A percentile compares a stretch with the other conserved stretches of the same genome.
phyloP scores from a whole-genome alignment of 306 rosid genomes.

The Biancaea sappan region DNA sequence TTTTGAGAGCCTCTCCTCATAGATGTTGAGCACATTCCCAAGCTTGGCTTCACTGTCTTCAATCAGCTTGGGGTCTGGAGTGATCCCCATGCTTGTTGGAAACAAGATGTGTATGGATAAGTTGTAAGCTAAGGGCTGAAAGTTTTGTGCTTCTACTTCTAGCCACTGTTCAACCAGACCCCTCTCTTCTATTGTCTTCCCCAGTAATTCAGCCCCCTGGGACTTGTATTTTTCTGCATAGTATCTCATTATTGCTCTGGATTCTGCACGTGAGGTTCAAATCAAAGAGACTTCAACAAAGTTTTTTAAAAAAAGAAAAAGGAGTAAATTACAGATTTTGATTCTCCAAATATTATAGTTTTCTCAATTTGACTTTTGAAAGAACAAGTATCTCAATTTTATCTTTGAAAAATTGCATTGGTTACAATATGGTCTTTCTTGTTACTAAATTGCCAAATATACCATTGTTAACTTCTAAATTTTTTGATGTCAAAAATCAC shows the following conservation, averaged over 20 bases:
- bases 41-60: constrained; percentile 56
- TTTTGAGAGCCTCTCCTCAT: constrained; percentile 58
- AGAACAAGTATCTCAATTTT: too few relatives aligned
- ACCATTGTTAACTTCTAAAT: too few relatives aligned
- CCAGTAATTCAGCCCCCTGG: constrained; percentile 50
- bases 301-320: too few relatives aligned
- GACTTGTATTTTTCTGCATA: constrained; percentile 54
- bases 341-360: too few relatives aligned
- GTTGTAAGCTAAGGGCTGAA: constrained; percentile 26
- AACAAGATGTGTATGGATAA: constrained; percentile 33
- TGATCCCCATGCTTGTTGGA: not conserved
- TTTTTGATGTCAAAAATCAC: too few relatives aligned
- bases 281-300: too few relatives aligned
- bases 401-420: too few relatives aligned
- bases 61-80: constrained; percentile 45
- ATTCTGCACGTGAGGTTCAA: constrained; percentile 39
- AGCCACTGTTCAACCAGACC: constrained; percentile 63
- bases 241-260: constrained; percentile 53
- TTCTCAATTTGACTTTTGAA: too few relatives aligned
- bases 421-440: too few relatives aligned
- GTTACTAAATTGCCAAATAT: too few relatives aligned
- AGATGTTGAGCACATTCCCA: constrained; percentile 48
- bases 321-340: too few relatives aligned
- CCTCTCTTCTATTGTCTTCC: constrained; percentile 52
- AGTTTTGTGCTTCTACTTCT: constrained; percentile 53